Conservation (phyloP, 2,329 filamentous ascomycete species). For the Madurella mycetomatis region DNA sequence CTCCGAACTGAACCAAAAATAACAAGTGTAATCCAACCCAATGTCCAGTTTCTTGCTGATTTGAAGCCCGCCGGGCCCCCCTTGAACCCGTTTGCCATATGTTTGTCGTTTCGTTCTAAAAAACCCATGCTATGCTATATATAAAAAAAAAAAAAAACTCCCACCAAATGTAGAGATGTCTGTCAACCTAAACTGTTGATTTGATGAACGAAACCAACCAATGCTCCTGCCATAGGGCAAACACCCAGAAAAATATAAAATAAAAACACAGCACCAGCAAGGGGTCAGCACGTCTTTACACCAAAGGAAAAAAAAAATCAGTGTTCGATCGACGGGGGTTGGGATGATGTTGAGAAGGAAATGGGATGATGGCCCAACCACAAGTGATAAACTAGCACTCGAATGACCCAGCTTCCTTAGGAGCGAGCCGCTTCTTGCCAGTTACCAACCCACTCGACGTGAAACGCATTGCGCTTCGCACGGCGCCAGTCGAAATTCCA, state of each 20-base stretch:
- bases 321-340: conserved; percentile 13
- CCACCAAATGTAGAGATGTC: background rate
- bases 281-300: conserved; percentile 12
- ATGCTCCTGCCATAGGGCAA: background rate
- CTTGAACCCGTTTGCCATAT: conserved; percentile 14
- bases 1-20: conserved; percentile 17
- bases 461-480: conserved; percentile 62
- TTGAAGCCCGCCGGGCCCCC: conserved; percentile 4
- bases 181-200: background rate
- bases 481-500: conserved; percentile 49
- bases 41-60: conserved; percentile 23
- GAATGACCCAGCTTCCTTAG: conserved; percentile 29
- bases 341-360: conserved; percentile 23
- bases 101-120: conserved; percentile 27
- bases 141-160: background rate
- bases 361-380: conserved; percentile 47
- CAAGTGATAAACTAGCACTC: conserved; percentile 50
- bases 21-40: conserved; percentile 24
- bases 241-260: background rate
- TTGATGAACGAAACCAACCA: background rate
- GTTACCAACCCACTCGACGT: conserved; percentile 92
- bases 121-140: conserved; percentile 20
- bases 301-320: conserved; percentile 24
- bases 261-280: background rate
- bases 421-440: conserved; percentile 60